Conservation (phyloP, 2,329 filamentous ascomycete species). For the Knoxdaviesia capensis region DNA sequence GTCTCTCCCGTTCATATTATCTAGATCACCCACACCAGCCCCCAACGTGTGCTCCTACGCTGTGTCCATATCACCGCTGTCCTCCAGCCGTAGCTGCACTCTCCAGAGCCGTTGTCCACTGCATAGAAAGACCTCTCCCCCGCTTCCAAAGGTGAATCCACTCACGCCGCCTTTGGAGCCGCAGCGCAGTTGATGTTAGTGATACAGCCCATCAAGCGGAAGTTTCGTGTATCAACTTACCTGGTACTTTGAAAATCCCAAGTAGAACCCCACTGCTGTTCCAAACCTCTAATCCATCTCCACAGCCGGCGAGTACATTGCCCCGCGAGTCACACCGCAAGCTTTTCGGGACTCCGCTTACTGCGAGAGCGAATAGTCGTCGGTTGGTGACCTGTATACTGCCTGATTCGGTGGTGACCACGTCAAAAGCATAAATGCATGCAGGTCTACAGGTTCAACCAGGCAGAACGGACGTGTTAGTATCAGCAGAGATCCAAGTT, state of each 20-base stretch:
- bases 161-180: slow-evolving; percentile 1
- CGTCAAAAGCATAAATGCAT: slow-evolving; percentile 15
- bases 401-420: slow-evolving; percentile 4
- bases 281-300: slow-evolving; percentile 28
- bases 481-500: too few species aligned
- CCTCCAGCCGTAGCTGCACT: not conserved
- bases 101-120: slow-evolving; percentile 3
- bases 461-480: slow-evolving; percentile 4
- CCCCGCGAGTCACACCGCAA: slow-evolving; percentile 24
- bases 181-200: not conserved
- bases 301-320: slow-evolving; percentile 27
- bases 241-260: slow-evolving; percentile 20
- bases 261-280: slow-evolving; percentile 22
- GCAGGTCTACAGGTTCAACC: slow-evolving; percentile 11
- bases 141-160: slow-evolving; percentile 4
- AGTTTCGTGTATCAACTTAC: slow-evolving; percentile 5
- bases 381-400: slow-evolving; percentile 13
- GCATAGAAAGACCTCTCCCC: slow-evolving; percentile 3
- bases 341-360: slow-evolving; percentile 23
- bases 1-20: not conserved
- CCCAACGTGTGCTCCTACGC: not conserved
- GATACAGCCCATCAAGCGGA: not conserved
- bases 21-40: too few species aligned
- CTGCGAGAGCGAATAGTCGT: slow-evolving; percentile 28
- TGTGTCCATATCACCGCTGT: not conserved